Evolutionary conservation across 2,329 filamentous ascomycete species (phyloP), one percentile per base, ranked within the genome.

Genomic region (Sphaceloma murrayae): DNA sequence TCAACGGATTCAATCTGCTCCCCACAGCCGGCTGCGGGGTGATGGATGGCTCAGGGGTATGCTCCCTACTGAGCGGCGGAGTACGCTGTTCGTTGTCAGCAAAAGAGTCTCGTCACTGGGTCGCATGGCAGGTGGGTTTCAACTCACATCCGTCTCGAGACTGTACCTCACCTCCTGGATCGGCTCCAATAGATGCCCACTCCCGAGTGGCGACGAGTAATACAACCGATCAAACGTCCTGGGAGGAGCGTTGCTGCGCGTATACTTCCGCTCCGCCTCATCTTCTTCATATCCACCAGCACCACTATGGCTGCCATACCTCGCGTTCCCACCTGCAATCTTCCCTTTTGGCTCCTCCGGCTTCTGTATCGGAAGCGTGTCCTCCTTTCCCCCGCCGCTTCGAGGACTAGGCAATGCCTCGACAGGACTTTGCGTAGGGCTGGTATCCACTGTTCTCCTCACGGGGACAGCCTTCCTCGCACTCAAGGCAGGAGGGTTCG

Each of bases 331-430:
- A 19, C 19, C 30, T 6, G n/a, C 14, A 2, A 26, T 26, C 36
- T 40, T 40, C 9, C 8, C 7, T 45, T 53, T 46, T 26, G 49
- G 52, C 29, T 48, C 43, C 29, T 34, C 43, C 34, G 69, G 67
- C 10, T 77, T 76, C 16, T 80, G 62, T 34, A 80, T 61, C 4
- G 77, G 76, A 0, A 74, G 75, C 16, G 24, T 7, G 24, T 76
- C 70, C 46, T 78, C 73, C 46, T 63, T 64, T 47, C 73, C 58
- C 54, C 75, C 75, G 11, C 71, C 67, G n/a, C 69, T 67, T 34
- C 72, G 36, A 9, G 36, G 36, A 16, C 36, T 40, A 5, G 36
- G 36, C 2, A 40, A 26, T 5, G 36, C 36, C 7, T 40, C 36
- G 24, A 40, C 24, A 11, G 36, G 36, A 16, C 36, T 40, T 17